Evolutionary conservation across 257 asterid species (phyloP).

Genomic region (Solanum ahanhuiri): DNA sequence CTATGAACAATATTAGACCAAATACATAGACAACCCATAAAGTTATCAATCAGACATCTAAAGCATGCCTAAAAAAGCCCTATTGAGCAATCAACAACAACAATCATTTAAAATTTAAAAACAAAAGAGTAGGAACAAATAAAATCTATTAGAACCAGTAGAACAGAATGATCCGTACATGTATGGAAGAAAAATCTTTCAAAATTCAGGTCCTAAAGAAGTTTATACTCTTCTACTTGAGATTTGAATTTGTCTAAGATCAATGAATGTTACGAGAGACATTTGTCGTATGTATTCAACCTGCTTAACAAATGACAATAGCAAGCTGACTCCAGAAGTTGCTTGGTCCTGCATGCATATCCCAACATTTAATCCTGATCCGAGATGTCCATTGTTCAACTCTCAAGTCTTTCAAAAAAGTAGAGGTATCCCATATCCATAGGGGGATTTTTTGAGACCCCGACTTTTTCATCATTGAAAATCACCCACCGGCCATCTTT

Average conservation of each 20-base stretch:
- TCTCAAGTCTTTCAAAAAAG: slow-evolving; percentile 75
- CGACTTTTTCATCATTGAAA: slow-evolving; percentile 90
- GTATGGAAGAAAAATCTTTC: background rate
- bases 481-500: slow-evolving; percentile 91
- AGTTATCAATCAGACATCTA: background rate
- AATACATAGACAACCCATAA: background rate
- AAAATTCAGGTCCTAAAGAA: background rate
- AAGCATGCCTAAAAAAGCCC: background rate
- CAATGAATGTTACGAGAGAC: background rate
- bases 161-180: background rate
- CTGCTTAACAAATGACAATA: background rate
- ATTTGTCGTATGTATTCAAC: background rate
- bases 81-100: background rate
- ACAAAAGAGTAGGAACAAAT: background rate
- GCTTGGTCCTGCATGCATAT: background rate
- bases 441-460: slow-evolving; percentile 73
- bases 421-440: slow-evolving; percentile 90
- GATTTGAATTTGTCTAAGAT: background rate
- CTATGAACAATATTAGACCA: background rate
- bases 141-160: background rate
- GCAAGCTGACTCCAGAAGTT: background rate
- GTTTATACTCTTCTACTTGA: background rate
- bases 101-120: background rate
- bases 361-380: background rate
- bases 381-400: slow-evolving; percentile 9